Evolutionary conservation across 2,329 filamentous ascomycete species (phyloP).

Genomic region (Fusarium incarnatum): DNA sequence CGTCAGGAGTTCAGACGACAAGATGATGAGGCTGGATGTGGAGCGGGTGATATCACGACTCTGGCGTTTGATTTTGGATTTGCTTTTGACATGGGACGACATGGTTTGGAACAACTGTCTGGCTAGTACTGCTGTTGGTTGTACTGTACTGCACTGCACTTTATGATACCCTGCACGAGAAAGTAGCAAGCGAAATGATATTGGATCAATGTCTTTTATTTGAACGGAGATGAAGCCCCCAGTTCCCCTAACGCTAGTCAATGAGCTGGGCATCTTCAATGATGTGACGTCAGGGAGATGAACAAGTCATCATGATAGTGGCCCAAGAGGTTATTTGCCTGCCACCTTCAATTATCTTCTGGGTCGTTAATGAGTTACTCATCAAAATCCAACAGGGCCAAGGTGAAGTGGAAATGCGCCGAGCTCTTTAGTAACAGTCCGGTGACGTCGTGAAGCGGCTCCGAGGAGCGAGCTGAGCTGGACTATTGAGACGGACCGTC

Average conservation of each 20-base stretch:
- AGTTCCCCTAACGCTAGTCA: conserved; percentile 3
- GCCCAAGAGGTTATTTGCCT: conserved; percentile 4
- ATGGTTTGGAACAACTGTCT: conserved; percentile 25
- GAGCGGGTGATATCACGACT: conserved; percentile 13
- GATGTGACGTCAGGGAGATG: conserved; percentile 27
- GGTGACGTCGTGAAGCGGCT: conserved; percentile 29
- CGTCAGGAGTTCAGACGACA: conserved; percentile 37
- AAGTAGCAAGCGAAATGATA: conserved; percentile 37
- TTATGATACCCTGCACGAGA: conserved; percentile 45
- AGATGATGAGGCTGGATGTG: conserved; percentile 11
- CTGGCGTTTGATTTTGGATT: conserved; percentile 26
- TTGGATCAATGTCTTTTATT: conserved; percentile 24
- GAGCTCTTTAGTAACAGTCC: background rate
- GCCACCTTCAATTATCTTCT: conserved; percentile 3
- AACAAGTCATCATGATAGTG: conserved; percentile 12
- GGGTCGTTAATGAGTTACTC: conserved; percentile 9
- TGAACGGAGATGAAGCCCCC: conserved; percentile 17
- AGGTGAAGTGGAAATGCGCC: conserved; percentile 10
- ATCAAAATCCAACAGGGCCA: conserved; percentile 4
- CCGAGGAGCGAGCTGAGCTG: background rate
- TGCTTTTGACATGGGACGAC: conserved; percentile 2
- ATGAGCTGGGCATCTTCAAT: background rate
- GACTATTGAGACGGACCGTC: conserved; percentile 6
- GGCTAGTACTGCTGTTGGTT: background rate
- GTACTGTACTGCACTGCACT: conserved; percentile 13